Conservation (phyloP, 371 early-diverging fungal species). For the Rhizomucor miehei region DNA sequence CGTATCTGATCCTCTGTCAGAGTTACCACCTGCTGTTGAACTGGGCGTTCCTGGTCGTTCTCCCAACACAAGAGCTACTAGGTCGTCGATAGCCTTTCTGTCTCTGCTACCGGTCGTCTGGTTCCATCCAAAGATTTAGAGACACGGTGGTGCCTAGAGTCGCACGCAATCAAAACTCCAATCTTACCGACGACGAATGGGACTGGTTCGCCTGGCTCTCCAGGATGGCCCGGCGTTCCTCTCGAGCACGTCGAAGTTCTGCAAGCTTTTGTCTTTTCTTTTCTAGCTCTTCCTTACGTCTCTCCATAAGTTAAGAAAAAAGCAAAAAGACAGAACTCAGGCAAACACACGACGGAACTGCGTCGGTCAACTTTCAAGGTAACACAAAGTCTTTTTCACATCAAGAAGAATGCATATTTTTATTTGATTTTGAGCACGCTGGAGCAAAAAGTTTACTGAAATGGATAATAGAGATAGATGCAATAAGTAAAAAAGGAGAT, state of each 20-base stretch:
- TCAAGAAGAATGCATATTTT: too few relatives aligned
- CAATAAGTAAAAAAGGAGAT: too few relatives aligned
- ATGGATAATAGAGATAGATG: too few relatives aligned
- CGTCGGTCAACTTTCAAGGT: too few relatives aligned
- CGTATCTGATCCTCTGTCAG: conserved; percentile 51
- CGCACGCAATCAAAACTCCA: too few relatives aligned
- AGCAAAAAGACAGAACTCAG: not conserved
- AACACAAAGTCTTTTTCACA: too few relatives aligned
- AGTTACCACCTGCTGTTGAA: conserved; percentile 20
- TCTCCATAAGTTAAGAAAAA: conserved; percentile 34
- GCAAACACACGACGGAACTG: too few relatives aligned
- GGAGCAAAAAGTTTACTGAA: too few relatives aligned
- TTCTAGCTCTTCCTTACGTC: conserved; percentile 83
- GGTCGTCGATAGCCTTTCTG: conserved; percentile 73
- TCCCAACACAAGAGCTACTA: conserved; percentile 80
- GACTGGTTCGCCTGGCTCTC: conserved; percentile 45
- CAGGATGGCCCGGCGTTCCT: conserved; percentile 72
- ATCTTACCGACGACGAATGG: conserved; percentile 38
- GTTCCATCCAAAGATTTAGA: too few relatives aligned
- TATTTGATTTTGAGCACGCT: too few relatives aligned
- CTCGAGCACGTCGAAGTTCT: conserved; percentile 80
- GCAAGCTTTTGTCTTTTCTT: conserved; percentile 88
- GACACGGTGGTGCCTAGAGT: too few relatives aligned
- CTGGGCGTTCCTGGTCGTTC: conserved; percentile 63
- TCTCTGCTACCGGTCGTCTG: conserved; percentile 18